Percentiles rank a stretch among this genome's conserved stretches.
Conservation (phyloP, 441 rosid genomes). For the Sinapis alba region DNA sequence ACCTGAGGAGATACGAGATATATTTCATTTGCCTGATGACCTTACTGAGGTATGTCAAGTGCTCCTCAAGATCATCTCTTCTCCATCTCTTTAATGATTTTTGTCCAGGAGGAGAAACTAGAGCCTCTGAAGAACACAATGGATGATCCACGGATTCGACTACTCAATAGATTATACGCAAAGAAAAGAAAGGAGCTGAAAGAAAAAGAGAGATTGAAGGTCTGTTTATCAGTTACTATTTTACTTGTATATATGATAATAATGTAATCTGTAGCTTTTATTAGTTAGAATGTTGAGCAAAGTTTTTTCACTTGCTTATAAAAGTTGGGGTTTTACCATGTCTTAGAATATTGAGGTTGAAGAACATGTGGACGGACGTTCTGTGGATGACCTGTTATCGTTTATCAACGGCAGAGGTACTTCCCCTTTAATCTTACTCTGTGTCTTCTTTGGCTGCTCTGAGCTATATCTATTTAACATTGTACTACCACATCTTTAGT, state of each 20-base stretch:
- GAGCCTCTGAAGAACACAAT: conserved; percentile 72
- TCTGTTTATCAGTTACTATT: conserved; percentile 21
- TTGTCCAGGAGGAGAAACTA: conserved; percentile 70
- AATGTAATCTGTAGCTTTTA: neutral
- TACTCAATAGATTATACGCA: conserved; percentile 65
- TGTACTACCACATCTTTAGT: neutral
- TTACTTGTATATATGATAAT: neutral
- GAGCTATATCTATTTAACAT: neutral
- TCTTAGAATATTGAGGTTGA: conserved; percentile 67
- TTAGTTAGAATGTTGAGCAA: neutral
- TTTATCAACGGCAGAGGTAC: conserved; percentile 85
- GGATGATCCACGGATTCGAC: conserved; percentile 75
- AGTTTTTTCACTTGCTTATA: conserved; percentile 11
- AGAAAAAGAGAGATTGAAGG: conserved; percentile 67
- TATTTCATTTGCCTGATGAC: conserved; percentile 82
- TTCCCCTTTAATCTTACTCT: conserved; percentile 21
- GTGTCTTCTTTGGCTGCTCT: conserved; percentile 20
- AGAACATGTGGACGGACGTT: conserved; percentile 76
- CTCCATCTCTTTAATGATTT: conserved; percentile 21
- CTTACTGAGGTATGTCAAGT: conserved; percentile 64
- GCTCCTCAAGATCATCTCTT: conserved; percentile 12
- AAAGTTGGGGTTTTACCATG: conserved; percentile 28
- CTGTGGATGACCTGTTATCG: conserved; percentile 86
- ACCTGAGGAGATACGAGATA: conserved; percentile 79
- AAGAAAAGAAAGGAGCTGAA: conserved; percentile 68